Conservation (phyloP, 2,329 filamentous ascomycete species). For the Beauveria asiatica region DNA sequence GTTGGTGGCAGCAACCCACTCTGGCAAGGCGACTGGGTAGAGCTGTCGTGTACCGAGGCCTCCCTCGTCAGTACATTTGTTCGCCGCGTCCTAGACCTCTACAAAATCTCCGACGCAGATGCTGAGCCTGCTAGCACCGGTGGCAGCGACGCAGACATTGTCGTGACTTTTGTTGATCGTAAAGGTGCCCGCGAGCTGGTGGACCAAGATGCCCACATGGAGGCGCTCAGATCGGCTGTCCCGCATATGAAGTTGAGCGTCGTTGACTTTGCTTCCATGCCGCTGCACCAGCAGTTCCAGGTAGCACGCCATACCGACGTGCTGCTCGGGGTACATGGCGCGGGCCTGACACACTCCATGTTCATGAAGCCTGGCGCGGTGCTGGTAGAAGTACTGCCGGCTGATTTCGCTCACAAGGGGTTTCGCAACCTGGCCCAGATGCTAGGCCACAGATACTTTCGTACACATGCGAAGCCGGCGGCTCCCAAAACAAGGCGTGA, state of each 20-base stretch:
- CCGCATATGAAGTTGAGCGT: conserved; percentile 22
- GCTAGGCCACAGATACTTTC: conserved; percentile 29
- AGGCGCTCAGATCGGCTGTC: conserved; percentile 16
- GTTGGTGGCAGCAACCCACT: conserved; percentile 32
- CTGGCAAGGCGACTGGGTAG: conserved; percentile 33
- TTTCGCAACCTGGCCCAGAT: conserved; percentile 34
- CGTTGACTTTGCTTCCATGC: conserved; percentile 30
- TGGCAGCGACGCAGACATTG: conserved; percentile 9
- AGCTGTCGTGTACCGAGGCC: conserved; percentile 22
- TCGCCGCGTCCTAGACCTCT: conserved; percentile 23
- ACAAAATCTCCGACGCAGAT: conserved; percentile 14
- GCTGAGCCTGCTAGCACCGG: not conserved
- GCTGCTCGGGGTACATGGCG: conserved; percentile 35
- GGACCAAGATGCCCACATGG: conserved; percentile 21
- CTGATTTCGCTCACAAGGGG: conserved; percentile 14
- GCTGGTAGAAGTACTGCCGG: conserved; percentile 35
- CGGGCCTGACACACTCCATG: conserved; percentile 33
- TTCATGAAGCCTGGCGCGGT: conserved; percentile 28
- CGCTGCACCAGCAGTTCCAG: conserved; percentile 28
- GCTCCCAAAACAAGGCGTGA: not conserved
- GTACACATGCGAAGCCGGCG: conserved; percentile 20
- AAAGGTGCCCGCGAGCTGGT: conserved; percentile 22
- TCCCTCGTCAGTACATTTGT: conserved; percentile 21
- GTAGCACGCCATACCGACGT: conserved; percentile 30
- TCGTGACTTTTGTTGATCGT: conserved; percentile 30